A percentile compares a stretch with the other conserved stretches of the same genome.
Conservation (phyloP, 2,329 filamentous ascomycete species). For the Annulohypoxylon truncatum region DNA sequence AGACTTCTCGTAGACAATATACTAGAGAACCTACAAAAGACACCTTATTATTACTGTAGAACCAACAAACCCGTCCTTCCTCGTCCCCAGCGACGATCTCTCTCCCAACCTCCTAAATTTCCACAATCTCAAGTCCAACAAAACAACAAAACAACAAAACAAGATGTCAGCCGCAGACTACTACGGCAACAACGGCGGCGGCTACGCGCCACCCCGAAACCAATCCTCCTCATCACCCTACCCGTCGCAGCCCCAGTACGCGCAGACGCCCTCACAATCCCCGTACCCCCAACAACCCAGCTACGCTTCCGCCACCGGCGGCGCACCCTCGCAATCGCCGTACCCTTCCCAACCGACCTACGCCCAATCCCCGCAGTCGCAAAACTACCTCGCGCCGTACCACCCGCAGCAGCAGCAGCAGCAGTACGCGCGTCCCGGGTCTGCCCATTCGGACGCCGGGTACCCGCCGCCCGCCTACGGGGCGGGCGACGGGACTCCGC, state of each 20-base stretch:
- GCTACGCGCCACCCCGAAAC: slow-evolving; percentile 37
- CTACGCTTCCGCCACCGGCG: slow-evolving; percentile 30
- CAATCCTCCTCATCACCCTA: slow-evolving; percentile 30
- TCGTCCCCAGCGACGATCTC: neutral
- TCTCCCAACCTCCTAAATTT: neutral
- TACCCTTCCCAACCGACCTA: slow-evolving; percentile 43
- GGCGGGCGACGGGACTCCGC: slow-evolving; percentile 9
- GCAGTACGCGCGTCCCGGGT: slow-evolving; percentile 46
- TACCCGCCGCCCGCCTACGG: slow-evolving; percentile 37
- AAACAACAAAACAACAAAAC: neutral
- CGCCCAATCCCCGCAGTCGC: slow-evolving; percentile 32
- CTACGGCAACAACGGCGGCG: slow-evolving; percentile 43
- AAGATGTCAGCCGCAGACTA: slow-evolving; percentile 51
- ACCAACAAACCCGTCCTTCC: neutral
- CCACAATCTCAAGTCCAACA: neutral
- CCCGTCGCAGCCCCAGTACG: slow-evolving; percentile 40
- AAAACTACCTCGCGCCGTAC: slow-evolving; percentile 43
- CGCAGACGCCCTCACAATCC: slow-evolving; percentile 32
- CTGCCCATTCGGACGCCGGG: slow-evolving; percentile 46
- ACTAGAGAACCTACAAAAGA: neutral
- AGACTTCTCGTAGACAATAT: neutral
- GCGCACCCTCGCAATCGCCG: slow-evolving; percentile 32
- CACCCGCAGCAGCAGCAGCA: slow-evolving; percentile 41
- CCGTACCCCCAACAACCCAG: slow-evolving; percentile 39
- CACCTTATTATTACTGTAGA: neutral